phyloP scores from a whole-genome alignment of 441 rosid species.

The California macrophylla region DNA sequence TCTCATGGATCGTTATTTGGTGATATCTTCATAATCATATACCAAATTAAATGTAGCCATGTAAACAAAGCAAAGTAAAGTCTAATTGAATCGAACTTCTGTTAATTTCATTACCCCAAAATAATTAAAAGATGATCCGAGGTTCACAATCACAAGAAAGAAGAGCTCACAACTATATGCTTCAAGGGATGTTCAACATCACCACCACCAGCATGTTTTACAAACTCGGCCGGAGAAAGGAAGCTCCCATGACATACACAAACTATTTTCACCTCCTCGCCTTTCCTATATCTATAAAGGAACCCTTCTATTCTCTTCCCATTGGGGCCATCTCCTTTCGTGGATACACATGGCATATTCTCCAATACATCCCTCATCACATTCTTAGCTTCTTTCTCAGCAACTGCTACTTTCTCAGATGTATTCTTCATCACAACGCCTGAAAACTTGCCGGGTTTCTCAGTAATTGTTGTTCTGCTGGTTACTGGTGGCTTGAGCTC shows the following conservation, averaged over 20 bases:
- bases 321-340: constrained; percentile 46
- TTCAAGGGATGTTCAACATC: constrained; percentile 45
- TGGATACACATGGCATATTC: constrained; percentile 53
- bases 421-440: constrained; percentile 11
- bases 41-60: too few species aligned
- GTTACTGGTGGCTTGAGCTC: constrained; percentile 18
- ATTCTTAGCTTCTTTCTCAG: constrained; percentile 22
- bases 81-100: not conserved
- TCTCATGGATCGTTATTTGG: too few species aligned
- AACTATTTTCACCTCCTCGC: constrained; percentile 47
- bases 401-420: not conserved
- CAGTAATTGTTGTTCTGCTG: constrained; percentile 6
- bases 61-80: not conserved
- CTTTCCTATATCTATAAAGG: constrained; percentile 42
- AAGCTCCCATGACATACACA: constrained; percentile 66
- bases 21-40: too few species aligned
- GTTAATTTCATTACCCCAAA: not conserved
- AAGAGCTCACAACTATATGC: constrained; percentile 46
- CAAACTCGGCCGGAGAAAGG: constrained; percentile 51
- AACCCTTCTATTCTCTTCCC: constrained; percentile 55
- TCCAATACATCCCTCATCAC: constrained; percentile 29
- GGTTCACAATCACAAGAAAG: constrained; percentile 30
- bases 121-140: not conserved
- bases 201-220: constrained; percentile 49
- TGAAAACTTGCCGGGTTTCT: constrained; percentile 12